Base-by-base conservation (phyloP, 208 protist genomes). In the Trypanosoma mega region DNA sequence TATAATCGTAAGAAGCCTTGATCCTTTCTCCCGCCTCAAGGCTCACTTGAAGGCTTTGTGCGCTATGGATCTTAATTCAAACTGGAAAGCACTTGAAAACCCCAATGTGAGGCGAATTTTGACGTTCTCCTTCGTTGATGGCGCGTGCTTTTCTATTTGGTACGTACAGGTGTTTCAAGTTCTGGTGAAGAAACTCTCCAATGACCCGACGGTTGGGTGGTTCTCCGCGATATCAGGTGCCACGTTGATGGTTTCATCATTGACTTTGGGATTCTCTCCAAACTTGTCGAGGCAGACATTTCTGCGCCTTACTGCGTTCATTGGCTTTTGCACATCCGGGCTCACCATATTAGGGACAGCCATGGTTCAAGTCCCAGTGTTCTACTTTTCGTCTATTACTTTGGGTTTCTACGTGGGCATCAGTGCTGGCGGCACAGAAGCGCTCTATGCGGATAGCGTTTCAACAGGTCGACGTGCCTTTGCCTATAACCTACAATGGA, bases 401-500 rank as follows among this genome's bases (percentile, higher is more conserved):
- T 85, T 69, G 72, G 82, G 82, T 4, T 33, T 70, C 33, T 85
- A 82, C 64, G 55, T 37, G 1, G 78, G 78, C 30, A 48, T 78
- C 29, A 54, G 43, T 16, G 63, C 74, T 16, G 82, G 79, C 4
- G 68, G 66, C 23, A 66, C 72, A 16, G 76, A 90, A 65, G 77
- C 74, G 6, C 65, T 90, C 23, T 87, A 85, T 63, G 83, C 79
- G 39, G 79, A 87, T 56, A 82, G 75, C 57, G 65, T 87, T 5
- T 58, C 58, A 21, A 54, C 49, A 11, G 73, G 76, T 2, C 49
- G 63, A 41, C 72, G 83, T 1, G 71, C 68, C 18, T 30, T 33
- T 41, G 67, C 78, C 27, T 90, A 90, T 63, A 90, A 81, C 54
- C 27, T 73, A 29, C 86, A 90, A 72, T 90, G 83, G 80, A 78